Evolutionary conservation across 352 stramenopile species (phyloP).

Genomic region (Phytophthora parvispora): DNA sequence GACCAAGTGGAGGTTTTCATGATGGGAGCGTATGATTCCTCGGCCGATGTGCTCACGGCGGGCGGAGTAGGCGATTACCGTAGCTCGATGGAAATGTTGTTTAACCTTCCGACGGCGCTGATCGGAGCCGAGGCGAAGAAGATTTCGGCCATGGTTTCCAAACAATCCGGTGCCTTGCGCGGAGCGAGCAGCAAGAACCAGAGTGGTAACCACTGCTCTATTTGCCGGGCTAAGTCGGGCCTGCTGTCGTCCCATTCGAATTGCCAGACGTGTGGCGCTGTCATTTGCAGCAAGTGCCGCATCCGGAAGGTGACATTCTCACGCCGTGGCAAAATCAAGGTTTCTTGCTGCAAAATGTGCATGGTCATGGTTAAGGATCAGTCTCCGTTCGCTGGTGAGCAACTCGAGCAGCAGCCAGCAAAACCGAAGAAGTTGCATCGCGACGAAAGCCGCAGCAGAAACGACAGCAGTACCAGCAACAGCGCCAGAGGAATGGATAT

Average conservation of each 20-base stretch:
- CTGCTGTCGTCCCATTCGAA: slow-evolving; percentile 64
- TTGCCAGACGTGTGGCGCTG: slow-evolving; percentile 73
- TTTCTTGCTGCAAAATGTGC: slow-evolving; percentile 80
- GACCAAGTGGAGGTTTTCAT: slow-evolving; percentile 80
- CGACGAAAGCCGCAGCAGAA: slow-evolving; percentile 35
- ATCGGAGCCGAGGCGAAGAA: slow-evolving; percentile 75
- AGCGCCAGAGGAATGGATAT: slow-evolving; percentile 18
- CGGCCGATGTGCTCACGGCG: slow-evolving; percentile 62
- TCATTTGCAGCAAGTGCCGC: slow-evolving; percentile 82
- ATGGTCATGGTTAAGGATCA: slow-evolving; percentile 75
- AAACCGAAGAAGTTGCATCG: slow-evolving; percentile 32
- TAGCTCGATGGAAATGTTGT: slow-evolving; percentile 76
- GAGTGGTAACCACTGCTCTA: slow-evolving; percentile 63
- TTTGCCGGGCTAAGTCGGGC: slow-evolving; percentile 65
- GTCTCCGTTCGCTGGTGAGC: slow-evolving; percentile 70
- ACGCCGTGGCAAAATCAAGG: slow-evolving; percentile 67
- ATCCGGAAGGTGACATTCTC: slow-evolving; percentile 71
- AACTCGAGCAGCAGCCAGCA: slow-evolving; percentile 45
- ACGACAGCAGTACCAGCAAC: slow-evolving; percentile 33
- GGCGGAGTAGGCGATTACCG: slow-evolving; percentile 76
- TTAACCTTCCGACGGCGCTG: slow-evolving; percentile 54
- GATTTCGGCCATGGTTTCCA: slow-evolving; percentile 64
- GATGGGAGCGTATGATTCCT: slow-evolving; percentile 77
- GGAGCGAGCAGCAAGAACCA: slow-evolving; percentile 42
- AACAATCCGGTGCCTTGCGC: slow-evolving; percentile 42